Conservation (phyloP, 306 rosid species). For the Medicago arabica region DNA sequence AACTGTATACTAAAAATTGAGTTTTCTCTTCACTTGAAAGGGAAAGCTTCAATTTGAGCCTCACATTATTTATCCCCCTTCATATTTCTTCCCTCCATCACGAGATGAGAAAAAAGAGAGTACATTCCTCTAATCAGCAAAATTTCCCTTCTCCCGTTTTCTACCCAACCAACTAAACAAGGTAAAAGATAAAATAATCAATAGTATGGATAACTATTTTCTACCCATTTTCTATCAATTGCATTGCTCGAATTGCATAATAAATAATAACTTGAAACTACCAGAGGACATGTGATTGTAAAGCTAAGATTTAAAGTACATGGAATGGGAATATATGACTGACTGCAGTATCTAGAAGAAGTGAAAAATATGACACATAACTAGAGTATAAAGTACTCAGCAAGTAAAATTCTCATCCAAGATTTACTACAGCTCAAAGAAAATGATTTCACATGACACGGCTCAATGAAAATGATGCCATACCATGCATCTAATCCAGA, state of each 20-base stretch:
- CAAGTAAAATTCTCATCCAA: slow-evolving; percentile 4
- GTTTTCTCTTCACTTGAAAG: neutral
- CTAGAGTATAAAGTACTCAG: slow-evolving; percentile 9
- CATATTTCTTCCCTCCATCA: too few relatives aligned
- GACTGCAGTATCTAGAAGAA: slow-evolving; percentile 18
- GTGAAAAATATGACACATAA: neutral
- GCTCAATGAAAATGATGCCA: neutral
- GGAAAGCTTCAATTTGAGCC: neutral
- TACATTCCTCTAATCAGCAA: neutral
- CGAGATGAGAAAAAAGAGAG: neutral
- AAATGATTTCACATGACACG: neutral
- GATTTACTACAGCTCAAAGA: neutral
- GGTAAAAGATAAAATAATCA: neutral
- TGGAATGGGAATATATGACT: slow-evolving; percentile 11
- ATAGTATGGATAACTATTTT: neutral
- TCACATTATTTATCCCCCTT: neutral
- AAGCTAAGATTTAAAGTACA: neutral
- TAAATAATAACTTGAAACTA: slow-evolving; percentile 21
- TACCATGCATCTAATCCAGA: slow-evolving; percentile 8
- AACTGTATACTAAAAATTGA: neutral
- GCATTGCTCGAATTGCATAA: neutral
- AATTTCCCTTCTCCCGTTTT: neutral
- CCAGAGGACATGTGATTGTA: neutral
- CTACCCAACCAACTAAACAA: neutral
- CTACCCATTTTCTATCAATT: neutral